Base-by-base conservation (phyloP, 495 filamentous ascomycete species). In the Penicillium pulvis region DNA sequence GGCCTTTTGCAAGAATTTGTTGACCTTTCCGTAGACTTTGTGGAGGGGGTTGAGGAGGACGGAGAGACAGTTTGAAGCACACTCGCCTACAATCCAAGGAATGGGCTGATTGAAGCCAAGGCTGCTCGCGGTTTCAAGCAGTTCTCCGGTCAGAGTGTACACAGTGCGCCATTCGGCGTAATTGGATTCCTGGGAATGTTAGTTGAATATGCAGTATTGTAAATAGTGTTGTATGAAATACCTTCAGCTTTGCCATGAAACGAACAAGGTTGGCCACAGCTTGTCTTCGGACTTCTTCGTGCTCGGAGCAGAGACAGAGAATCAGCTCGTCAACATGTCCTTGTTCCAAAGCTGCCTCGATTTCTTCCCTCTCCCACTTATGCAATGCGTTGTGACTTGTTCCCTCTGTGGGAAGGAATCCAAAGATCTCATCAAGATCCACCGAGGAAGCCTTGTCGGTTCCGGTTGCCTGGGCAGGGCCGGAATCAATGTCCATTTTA, bases 11-110 rank as follows among this genome's bases (percentile, higher is more conserved):
- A 98, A 83, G 69, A 93, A 93, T 23, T 80, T 79, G 77, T 96
- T 97, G 77, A 93, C 76, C 65, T 96, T 96, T 30, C 85, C 81
- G 65, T 97, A 98, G 39, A 98, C 81, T 58, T 85, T 85, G 64
- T 96, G 90, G 44, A 89, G 76, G 9, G 94, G 93, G 58, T 93
- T 86, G 2, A 76, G 79, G 24, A 95, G 73, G 19, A 96, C 84
- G 2, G 79, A 68, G 9, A 92, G 74, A 16, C 85, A 85, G 56
- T 83, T 83, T 36, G 87, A 82, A 20, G 92, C 86, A 62, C 95
- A 94, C 43, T 88, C 82, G 7, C 86, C 82, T 4, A 89, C 81
- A 8, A 91, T 80, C 70, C 87, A 89, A 2, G 91, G 88, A 9
- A 96, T 71, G 4, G 90, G 85, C 8, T 73, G 67, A 3, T 78